phyloP scores from a whole-genome alignment of 257 asterid species.

The Solanum boliviense region DNA sequence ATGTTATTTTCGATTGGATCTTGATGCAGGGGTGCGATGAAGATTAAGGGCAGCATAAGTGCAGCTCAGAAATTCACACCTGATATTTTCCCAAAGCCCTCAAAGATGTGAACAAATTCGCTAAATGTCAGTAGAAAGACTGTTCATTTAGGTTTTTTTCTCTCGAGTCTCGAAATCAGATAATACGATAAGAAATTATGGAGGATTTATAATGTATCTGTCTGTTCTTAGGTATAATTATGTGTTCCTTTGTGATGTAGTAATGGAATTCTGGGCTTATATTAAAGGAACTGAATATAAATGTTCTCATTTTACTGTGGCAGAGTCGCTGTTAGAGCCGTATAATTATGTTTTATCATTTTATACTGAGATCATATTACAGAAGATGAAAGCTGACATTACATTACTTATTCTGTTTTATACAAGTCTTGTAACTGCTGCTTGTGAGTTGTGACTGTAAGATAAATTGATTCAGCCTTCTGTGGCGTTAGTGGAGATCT shows the following conservation, averaged over 20 bases:
- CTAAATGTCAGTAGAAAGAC: not conserved
- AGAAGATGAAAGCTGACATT: not conserved
- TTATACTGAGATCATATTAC: not conserved
- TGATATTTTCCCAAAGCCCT: conserved; percentile 92
- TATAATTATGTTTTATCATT: not conserved
- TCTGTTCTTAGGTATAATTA: not conserved
- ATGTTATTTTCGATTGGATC: not conserved
- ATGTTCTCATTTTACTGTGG: not conserved
- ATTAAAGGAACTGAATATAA: not conserved
- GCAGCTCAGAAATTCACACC: conserved; percentile 95
- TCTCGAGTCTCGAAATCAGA: not conserved
- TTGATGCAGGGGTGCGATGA: conserved; percentile 67
- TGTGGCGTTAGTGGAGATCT: not conserved
- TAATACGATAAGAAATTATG: not conserved
- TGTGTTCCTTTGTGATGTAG: not conserved
- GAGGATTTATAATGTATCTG: not conserved
- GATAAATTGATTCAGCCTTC: not conserved
- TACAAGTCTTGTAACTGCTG: not conserved
- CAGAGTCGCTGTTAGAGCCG: not conserved
- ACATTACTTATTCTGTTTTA: not conserved
- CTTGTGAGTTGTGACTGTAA: not conserved
- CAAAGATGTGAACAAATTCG: conserved; percentile 58
- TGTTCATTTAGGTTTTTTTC: not conserved
- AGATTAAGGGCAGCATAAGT: conserved; percentile 77
- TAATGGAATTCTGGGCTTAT: not conserved